Evolutionary conservation across 2,329 filamentous ascomycete genomes (phyloP), one percentile per base, ranked within the genome.

Genomic region (Coniochaeta sp.): DNA sequence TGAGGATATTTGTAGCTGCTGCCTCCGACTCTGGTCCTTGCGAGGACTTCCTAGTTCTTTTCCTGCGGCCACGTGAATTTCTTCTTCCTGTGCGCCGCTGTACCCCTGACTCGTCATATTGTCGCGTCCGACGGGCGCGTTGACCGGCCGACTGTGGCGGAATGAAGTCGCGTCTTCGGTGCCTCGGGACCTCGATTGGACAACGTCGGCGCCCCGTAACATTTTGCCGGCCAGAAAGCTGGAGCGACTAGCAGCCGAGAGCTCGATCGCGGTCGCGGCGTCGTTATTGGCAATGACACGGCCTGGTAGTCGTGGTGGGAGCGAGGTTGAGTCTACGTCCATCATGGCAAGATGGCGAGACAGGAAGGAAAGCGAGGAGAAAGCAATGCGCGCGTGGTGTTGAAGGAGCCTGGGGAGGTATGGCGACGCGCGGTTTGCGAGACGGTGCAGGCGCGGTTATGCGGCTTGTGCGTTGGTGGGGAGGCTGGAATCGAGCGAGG

Each of bases 291-390:
- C 64, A 36, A 54, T 58, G 63, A 61, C 62, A 61, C 59, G 62
- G 61, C 62, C 62, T 36, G 62, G 50, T 60, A 67, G 60, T 54
- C 64, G 62, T 58, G 61, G 64, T 58, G 64, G 59, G 54, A 62
- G 50, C 54, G 62, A 61, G n/a, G 62, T 58, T 61, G 66, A 58
- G 59, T 65, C 65, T 60, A 64, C 57, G 62, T 66, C 64, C 62
- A 66, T 66, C 60, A 63, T 66, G 38, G 62, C 63, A 59, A n/a
- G 16, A n/a, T 22, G 19, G 31, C 8, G 14, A 24, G 24, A 22
- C 31, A 6, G 19, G 43, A 44, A 52, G n/a, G n/a, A 22, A 7
- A 40, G 14, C 22, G 26, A 43, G 38, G 36, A 38, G 28, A 52
- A n/a, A 47, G 57, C 47, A 52, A 52, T 52, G 47, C 47, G 47